Evolutionary conservation across 2,329 filamentous ascomycete genomes (phyloP).

Genomic region (Calonectria hongkongensis): DNA sequence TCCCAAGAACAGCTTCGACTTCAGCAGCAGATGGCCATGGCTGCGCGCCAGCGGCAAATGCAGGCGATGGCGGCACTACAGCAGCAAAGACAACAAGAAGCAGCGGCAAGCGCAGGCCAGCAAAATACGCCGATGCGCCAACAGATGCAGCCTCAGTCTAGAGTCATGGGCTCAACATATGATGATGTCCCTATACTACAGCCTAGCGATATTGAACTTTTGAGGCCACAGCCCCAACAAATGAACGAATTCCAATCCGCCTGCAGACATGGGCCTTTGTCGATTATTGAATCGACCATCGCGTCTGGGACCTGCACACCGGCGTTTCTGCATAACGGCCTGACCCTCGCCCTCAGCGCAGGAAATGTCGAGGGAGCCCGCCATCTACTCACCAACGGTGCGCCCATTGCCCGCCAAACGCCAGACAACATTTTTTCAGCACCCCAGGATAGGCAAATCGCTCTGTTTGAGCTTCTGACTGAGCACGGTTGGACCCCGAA

Average conservation of each 20-base stretch:
- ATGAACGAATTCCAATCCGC: conserved; percentile 36
- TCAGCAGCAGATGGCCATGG: conserved; percentile 18
- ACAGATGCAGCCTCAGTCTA: conserved; percentile 13
- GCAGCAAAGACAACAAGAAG: neutral
- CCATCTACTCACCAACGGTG: conserved; percentile 35
- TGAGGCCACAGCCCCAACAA: conserved; percentile 3
- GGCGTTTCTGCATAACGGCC: conserved; percentile 40
- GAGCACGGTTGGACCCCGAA: conserved; percentile 45
- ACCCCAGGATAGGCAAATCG: conserved; percentile 17
- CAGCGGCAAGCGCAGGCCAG: neutral
- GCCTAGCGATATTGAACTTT: conserved; percentile 31
- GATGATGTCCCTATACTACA: conserved; percentile 40
- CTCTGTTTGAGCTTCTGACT: conserved; percentile 42
- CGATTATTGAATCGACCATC: conserved; percentile 35
- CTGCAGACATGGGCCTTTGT: conserved; percentile 34
- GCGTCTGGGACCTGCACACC: conserved; percentile 27
- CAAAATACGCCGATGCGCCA: conserved; percentile 9
- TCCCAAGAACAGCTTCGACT: conserved; percentile 17
- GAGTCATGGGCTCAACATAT: conserved; percentile 24
- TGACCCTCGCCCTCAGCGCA: conserved; percentile 27
- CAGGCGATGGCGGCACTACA: conserved; percentile 18
- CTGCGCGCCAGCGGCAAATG: conserved; percentile 14
- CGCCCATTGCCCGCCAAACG: conserved; percentile 42
- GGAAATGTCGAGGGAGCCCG: conserved; percentile 40
- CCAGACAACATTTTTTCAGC: conserved; percentile 35